Base-by-base conservation (phyloP, 441 rosid species). In the Populus hybrid region DNA sequence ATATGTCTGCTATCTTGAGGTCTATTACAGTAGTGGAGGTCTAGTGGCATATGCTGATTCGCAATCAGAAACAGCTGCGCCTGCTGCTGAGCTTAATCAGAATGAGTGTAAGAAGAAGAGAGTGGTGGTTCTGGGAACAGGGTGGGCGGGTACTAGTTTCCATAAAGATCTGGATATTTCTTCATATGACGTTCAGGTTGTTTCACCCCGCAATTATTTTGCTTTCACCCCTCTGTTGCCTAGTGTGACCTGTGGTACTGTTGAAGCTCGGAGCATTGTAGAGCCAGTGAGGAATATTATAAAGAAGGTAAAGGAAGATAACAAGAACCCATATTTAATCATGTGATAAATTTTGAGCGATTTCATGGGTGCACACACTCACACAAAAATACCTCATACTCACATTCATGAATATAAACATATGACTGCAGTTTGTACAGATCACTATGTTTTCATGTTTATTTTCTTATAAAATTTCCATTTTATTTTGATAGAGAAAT, bases 141-240 rank as follows among this genome's bases (percentile, higher is more conserved):
- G 95, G 77, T 91, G 93, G 93, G 95, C 90, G 5, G 90, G 86
- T 28, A 85, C 84, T 34, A 90, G 95, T 81, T 91, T 91, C 84
- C 90, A 93, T n/a, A 93, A 92, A 79, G 90, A 89, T 83, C 89
- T 95, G 11, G 91, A 95, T 34, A 78, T 84, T 76, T 85, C 97
- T 59, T 78, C 84, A 30, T 90, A 92, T 30, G 92, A 93, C 67
- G 92, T 93, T 83, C 91, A 92, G 79, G 95, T 93, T 83, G 88
- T 93, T 75, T 95, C 99, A 42, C 99, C 99, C 0, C 84, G 93
- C 73, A 95, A 95, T 83, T 95, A 95, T 82, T 95, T 95, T 84
- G 98, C 95, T 18, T 91, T 91, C 81, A 90, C 91, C 66, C 95
- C 95, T 16, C 78, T 90, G 76, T 83, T 91, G 59, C 95, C 93